Evolutionary conservation across 441 rosid species (phyloP).

Genomic region (Euphorbia celastroides): DNA sequence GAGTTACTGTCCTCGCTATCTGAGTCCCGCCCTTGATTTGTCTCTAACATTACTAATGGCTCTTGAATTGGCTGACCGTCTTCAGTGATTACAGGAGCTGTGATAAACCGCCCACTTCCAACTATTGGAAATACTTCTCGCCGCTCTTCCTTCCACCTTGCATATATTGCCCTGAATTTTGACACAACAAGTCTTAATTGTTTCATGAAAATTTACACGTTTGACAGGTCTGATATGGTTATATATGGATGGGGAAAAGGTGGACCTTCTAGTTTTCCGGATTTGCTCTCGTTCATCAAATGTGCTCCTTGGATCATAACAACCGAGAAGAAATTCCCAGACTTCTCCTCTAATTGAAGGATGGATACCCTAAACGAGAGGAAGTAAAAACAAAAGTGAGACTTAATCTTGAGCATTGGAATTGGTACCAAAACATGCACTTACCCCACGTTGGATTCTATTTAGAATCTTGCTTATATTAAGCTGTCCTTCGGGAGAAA

Average conservation of each 20-base stretch:
- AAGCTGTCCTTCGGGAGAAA: slow-evolving; percentile 75
- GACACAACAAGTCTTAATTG: too few relatives aligned
- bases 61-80: slow-evolving; percentile 58
- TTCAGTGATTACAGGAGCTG: slow-evolving; percentile 49
- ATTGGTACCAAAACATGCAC: too few relatives aligned
- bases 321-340: slow-evolving; percentile 93
- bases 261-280: slow-evolving; percentile 63
- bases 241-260: not conserved
- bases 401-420: too few relatives aligned
- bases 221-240: too few relatives aligned
- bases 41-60: too few relatives aligned
- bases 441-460: slow-evolving; percentile 87
- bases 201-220: too few relatives aligned
- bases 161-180: slow-evolving; percentile 82
- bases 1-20: too few relatives aligned
- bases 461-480: slow-evolving; percentile 79
- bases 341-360: slow-evolving; percentile 82
- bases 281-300: slow-evolving; percentile 60
- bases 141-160: slow-evolving; percentile 68
- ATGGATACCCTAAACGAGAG: slow-evolving; percentile 61
- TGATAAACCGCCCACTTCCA: slow-evolving; percentile 62
- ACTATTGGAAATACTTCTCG: slow-evolving; percentile 63
- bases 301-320: slow-evolving; percentile 85
- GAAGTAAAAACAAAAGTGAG: slow-evolving; percentile 3
- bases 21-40: too few relatives aligned